Conservation (phyloP, 805 yeast genomes). For the Cyberlindnera samutprakarnensis region DNA sequence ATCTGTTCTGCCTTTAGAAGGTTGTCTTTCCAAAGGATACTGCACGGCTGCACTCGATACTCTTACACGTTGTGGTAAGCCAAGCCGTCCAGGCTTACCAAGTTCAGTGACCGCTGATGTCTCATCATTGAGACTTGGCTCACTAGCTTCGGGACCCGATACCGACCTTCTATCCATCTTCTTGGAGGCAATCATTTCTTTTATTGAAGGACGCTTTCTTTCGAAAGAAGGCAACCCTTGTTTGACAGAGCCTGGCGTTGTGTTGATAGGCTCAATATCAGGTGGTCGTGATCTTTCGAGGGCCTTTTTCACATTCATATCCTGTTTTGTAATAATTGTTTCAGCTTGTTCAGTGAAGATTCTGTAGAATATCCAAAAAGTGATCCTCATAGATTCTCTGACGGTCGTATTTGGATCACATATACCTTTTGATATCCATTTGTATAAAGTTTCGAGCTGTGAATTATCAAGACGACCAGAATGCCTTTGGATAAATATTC, state of each 20-base stretch:
- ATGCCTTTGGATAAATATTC: constrained; percentile 50
- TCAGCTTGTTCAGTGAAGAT: constrained; percentile 49
- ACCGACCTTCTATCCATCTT: constrained; percentile 34
- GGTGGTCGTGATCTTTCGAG: constrained; percentile 52
- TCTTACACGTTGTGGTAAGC: constrained; percentile 18
- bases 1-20: constrained; percentile 12
- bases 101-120: constrained; percentile 7
- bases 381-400: constrained; percentile 62
- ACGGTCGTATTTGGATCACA: constrained; percentile 77
- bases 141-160: constrained; percentile 25
- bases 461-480: constrained; percentile 25
- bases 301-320: constrained; percentile 42
- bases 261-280: constrained; percentile 13
- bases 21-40: constrained; percentile 11
- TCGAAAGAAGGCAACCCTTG: constrained; percentile 9
- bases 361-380: constrained; percentile 64
- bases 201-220: constrained; percentile 38
- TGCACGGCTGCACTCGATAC: constrained; percentile 13
- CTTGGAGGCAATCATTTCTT: constrained; percentile 38
- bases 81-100: constrained; percentile 19
- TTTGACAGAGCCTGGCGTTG: constrained; percentile 6
- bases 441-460: constrained; percentile 37
- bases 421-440: constrained; percentile 51
- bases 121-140: constrained; percentile 3
- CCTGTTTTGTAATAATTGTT: constrained; percentile 14